These are phyloP conservation scores for Picocystis sp. DNA, from an alignment of 163 green algal genomes.

Conservation along the genomic window DNA sequence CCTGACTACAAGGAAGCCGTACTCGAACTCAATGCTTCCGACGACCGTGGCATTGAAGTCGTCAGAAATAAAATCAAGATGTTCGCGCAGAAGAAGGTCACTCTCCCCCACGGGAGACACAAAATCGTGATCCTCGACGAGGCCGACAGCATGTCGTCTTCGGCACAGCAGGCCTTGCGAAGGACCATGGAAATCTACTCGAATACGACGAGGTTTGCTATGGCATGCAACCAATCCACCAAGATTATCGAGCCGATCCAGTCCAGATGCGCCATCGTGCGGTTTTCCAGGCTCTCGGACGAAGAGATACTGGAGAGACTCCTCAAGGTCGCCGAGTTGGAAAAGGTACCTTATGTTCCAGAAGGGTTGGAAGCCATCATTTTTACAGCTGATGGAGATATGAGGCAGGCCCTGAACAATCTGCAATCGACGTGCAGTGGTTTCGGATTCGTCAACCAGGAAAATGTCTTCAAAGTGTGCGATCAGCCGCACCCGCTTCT, in stretches of 20 bases:
- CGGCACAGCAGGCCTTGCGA: constrained; percentile 88
- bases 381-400: constrained; percentile 97
- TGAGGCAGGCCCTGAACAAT: constrained; percentile 96
- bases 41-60: constrained; percentile 97
- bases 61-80: constrained; percentile 99
- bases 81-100: constrained; percentile 96
- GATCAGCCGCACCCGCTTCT: constrained; percentile 92
- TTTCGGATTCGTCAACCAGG: constrained; percentile 74
- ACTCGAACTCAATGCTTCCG: constrained; percentile 92
- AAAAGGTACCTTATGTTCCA: constrained; percentile 46
- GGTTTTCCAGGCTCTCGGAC: constrained; percentile 66
- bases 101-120: constrained; percentile 69
- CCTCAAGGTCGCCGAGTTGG: constrained; percentile 46
- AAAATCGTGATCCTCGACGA: constrained; percentile 98
- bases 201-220: constrained; percentile 85
- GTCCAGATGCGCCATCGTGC: constrained; percentile 81
- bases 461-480: constrained; percentile 92
- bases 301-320: constrained; percentile 72
- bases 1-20: constrained; percentile 70
- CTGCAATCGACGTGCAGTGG: constrained; percentile 63
- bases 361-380: constrained; percentile 87
- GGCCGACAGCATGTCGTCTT: constrained; percentile 86
- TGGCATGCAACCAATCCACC: constrained; percentile 86
- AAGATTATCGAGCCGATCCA: constrained; percentile 71
- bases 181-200: constrained; percentile 98